Conservation (phyloP, 352 stramenopile species). For the Phytophthora vignae region DNA sequence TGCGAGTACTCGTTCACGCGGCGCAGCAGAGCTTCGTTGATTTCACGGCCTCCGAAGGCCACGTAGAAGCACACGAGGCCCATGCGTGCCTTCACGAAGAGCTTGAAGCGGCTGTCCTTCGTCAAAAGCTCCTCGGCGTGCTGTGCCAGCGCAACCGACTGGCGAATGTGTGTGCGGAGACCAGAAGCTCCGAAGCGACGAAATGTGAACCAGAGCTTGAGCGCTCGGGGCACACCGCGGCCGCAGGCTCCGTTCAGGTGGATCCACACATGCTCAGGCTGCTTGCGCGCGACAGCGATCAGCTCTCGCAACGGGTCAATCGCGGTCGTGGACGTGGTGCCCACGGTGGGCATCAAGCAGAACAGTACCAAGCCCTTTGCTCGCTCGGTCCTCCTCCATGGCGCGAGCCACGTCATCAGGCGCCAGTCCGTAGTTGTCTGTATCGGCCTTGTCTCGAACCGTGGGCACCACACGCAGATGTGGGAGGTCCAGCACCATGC, state of each 20-base stretch:
- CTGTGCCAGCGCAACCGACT: constrained; percentile 55
- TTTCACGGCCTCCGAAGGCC: constrained; percentile 49
- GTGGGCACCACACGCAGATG: constrained; percentile 65
- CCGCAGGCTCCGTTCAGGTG: constrained; percentile 73
- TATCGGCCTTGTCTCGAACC: constrained; percentile 48
- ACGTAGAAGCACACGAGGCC: constrained; percentile 73
- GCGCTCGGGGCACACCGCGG: constrained; percentile 54
- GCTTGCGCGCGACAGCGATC: constrained; percentile 44
- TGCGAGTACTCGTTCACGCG: constrained; percentile 60
- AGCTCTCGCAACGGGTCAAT: constrained; percentile 62
- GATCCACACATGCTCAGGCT: constrained; percentile 59
- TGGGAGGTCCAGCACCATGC: constrained; percentile 70
- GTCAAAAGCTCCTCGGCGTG: constrained; percentile 49
- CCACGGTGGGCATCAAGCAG: constrained; percentile 66
- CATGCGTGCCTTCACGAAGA: constrained; percentile 60
- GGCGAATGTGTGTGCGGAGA: constrained; percentile 61
- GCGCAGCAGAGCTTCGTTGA: constrained; percentile 60
- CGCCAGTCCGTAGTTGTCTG: constrained; percentile 61
- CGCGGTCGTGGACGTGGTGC: constrained; percentile 67
- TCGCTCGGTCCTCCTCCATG: constrained; percentile 60
- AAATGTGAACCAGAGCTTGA: constrained; percentile 82
- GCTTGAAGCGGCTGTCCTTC: constrained; percentile 57
- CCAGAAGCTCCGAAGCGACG: constrained; percentile 67
- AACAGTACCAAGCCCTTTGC: constrained; percentile 68
- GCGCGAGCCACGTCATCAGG: constrained; percentile 52